Base-by-base conservation (phyloP, 768 basidiomycete species). In the Mycena rebaudengoi region DNA sequence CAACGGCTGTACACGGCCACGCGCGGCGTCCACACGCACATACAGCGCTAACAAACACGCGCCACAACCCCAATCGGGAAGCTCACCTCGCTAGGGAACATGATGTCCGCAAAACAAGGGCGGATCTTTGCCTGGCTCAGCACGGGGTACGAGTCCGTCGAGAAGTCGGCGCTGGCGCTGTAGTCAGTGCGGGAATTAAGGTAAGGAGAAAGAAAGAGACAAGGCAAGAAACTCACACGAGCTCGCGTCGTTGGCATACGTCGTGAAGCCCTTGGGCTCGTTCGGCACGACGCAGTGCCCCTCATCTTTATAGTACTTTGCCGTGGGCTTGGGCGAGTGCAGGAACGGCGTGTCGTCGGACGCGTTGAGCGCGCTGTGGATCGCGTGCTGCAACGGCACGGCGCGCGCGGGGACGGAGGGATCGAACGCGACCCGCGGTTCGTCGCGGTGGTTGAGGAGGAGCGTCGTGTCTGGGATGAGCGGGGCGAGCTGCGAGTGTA, bases 361-460 rank as follows among this genome's bases (percentile, higher is more conserved):
- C 32, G 54, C 60, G 0, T 30, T 30, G 20, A 45, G n/a, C n/a
- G n/a, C n/a, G n/a, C n/a, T 14, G 6, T 25, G 7, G 1, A 39
- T n/a, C 10, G 60, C 60, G 12, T 32, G 11, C 37, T 32, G 13
- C 8, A 25, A 20, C 5, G 35, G n/a, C 29, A 14, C 8, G 37
- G 8, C 25, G 28, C 5, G 37, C 50, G 6, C 32, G 43, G 30
- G 2, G 6, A 29, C 50, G 6, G 26, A 35, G 30, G 2, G 6
- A 29, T 65, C 51, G 30, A 60, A 65, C 5, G 28, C 58, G 7
- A 65, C 64, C 11, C 64, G 64, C 3, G 64, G 63, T 33, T 59
- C 63, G 32, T 64, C 63, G 32, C 51, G 32, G 1, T 44, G 43
- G 28, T 65, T 65, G 20, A 65, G 10, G 20, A 65, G 29, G 18